Base-by-base conservation (phyloP, 2,329 filamentous ascomycete genomes). In the Penicillium sp. region DNA sequence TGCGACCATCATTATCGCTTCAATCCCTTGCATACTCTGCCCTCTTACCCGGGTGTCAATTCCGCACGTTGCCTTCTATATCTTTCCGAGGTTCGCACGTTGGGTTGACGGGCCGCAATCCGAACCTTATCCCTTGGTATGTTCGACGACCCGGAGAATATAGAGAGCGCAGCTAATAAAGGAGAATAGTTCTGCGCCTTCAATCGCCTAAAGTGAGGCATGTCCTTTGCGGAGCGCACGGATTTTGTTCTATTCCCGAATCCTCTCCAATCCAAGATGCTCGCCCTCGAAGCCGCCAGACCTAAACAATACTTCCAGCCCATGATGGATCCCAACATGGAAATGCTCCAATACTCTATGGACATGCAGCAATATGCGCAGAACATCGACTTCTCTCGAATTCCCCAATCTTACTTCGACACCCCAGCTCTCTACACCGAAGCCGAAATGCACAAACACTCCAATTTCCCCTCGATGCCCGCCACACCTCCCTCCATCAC, bases 401-500 rank as follows among this genome's bases (percentile, higher is more conserved):
- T 65, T 11, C 55, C 65, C 6, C 65, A 68, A 31, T 60, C 67
- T n/a, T 74, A 69, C 55, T 70, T 68, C 33, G 68, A 73, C 41
- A 58, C 65, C 16, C 58, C 67, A 10, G 48, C 64, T 16, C 46
- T 68, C 27, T 71, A 68, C 49, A 47, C 64, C 22, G 69, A 73
- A 21, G 62, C 68, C 43, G 49, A 66, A 11, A 63, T 72, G 26
- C 55, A 64, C 35, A 71, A 73, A 29, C 26, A 61, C 21, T 56
- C 67, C 43, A 59, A 62, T 48, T 72, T 70, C 49, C 53, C 69
- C 29, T 60, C 66, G 11, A 64, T 70, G 59, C 70, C 72, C 26
- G 63, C 69, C 13, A 73, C 73, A 22, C 73, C 74, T 33, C 70
- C 73, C 13, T 63, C 70, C 0, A 58, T 70, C 48, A 59, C 71